These are phyloP conservation scores for Capronia coronata DNA, from an alignment of 2,329 filamentous ascomycete species.

Conservation along the genomic window DNA sequence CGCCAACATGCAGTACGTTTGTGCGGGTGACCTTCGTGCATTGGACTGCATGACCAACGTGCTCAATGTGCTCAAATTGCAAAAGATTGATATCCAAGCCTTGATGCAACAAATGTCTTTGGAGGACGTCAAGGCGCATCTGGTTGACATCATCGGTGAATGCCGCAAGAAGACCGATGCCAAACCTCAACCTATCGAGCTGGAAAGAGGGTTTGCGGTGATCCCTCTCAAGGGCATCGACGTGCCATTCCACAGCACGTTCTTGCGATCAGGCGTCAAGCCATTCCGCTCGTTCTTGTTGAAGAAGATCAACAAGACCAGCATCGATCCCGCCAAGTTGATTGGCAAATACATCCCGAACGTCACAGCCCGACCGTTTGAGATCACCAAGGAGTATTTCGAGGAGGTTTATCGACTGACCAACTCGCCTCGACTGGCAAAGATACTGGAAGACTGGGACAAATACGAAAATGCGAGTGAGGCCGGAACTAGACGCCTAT, in stretches of 20 bases:
- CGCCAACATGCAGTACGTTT: slow-evolving; percentile 64
- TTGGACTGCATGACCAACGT: slow-evolving; percentile 66
- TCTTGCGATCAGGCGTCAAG: slow-evolving; percentile 95
- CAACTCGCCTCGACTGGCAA: slow-evolving; percentile 57
- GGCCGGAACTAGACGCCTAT: slow-evolving; percentile 16
- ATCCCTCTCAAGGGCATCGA: slow-evolving; percentile 97
- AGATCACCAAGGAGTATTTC: slow-evolving; percentile 96
- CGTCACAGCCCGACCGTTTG: slow-evolving; percentile 92
- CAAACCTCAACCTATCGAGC: slow-evolving; percentile 81
- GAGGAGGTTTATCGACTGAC: slow-evolving; percentile 96
- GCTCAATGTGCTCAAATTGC: slow-evolving; percentile 89
- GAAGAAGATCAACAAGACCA: slow-evolving; percentile 99
- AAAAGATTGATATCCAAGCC: slow-evolving; percentile 95
- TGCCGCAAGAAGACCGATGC: slow-evolving; percentile 79
- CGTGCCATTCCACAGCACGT: slow-evolving; percentile 95
- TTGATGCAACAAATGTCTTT: slow-evolving; percentile 79
- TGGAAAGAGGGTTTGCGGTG: slow-evolving; percentile 92
- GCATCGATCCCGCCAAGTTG: slow-evolving; percentile 92
- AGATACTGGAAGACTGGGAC: slow-evolving; percentile 73
- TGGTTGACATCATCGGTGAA: slow-evolving; percentile 83
- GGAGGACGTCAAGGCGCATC: slow-evolving; percentile 83
- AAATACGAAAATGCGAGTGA: slow-evolving; percentile 51
- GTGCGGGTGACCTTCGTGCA: slow-evolving; percentile 60
- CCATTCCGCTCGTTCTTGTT: slow-evolving; percentile 96
- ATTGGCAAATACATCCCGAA: slow-evolving; percentile 99